Base-by-base conservation (phyloP, 441 rosid genomes). In the Macaranga tanarius region DNA sequence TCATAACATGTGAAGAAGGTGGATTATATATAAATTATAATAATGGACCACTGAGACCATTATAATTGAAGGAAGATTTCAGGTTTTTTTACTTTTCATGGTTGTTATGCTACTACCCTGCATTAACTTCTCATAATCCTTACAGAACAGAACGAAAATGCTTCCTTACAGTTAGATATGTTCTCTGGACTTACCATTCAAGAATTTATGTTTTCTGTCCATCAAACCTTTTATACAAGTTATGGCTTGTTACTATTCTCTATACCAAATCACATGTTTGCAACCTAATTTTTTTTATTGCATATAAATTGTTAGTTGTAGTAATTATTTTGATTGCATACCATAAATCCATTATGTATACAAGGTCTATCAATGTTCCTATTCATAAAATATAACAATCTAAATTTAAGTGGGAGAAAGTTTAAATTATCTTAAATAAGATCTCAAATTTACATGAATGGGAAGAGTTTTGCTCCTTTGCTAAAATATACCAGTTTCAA, bases 1-100 rank as follows among this genome's bases (percentile, higher is more conserved):
- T 55, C 70, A 55, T 12, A 55, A 40, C 70, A 64, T 55, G 75
- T 55, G 64, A 44, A 65, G 45, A 56, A 52, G 63, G 63, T 56
- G 70, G 62, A 44, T 57, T 17, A 8, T 52, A 16, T n/a, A 62
- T 10, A 9, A 22, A 62, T 19, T 19, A 23, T 0, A 40, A 72
- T 52, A 65, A 65, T 57, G 45, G 60, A 20, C 50, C 48, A 40
- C 51, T 10, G 62, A 22, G 25, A 62, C 25, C 42, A 31, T 59
- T 59, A 61, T 61, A 4, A 9, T 16, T 19, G 22, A 4, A 16
- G 9, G 56, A 52, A 52, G 56, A 47, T 47, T 47, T 47, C 56
- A 19, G 20, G 7, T 55, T 1, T 2, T 55, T 55, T n/a, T 31
- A 0, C 4, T 31, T 15, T 55, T n/a, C 59, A 20, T 22, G 16